Conservation (phyloP, 2,329 filamentous ascomycete genomes). For the Aspergillus floridensis region DNA sequence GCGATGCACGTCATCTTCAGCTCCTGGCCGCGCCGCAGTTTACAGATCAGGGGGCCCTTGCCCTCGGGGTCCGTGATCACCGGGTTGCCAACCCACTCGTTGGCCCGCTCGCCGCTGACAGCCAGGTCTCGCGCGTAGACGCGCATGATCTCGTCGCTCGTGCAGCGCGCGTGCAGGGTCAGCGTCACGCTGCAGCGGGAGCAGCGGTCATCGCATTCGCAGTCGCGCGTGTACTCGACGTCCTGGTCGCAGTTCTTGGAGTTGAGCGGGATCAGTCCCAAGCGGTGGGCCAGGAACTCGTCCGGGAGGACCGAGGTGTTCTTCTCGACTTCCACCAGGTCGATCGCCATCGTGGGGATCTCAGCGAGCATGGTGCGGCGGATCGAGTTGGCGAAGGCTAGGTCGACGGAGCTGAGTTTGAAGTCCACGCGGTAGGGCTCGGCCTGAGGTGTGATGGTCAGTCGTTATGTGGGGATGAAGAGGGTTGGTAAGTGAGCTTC, state of each 20-base stretch:
- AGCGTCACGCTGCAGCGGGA: slow-evolving; percentile 86
- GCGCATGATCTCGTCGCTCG: slow-evolving; percentile 81
- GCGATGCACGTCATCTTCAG: slow-evolving; percentile 87
- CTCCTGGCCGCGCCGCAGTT: slow-evolving; percentile 86
- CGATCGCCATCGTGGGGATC: slow-evolving; percentile 90
- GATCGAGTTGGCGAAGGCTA: slow-evolving; percentile 88
- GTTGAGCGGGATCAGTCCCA: slow-evolving; percentile 85
- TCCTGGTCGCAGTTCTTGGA: slow-evolving; percentile 77
- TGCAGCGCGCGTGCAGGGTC: slow-evolving; percentile 80
- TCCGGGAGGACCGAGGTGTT: slow-evolving; percentile 97
- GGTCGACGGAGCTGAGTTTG: slow-evolving; percentile 82
- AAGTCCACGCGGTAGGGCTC: slow-evolving; percentile 83
- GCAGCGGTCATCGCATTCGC: slow-evolving; percentile 94
- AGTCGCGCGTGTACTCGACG: slow-evolving; percentile 85
- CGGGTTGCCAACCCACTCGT: slow-evolving; percentile 73
- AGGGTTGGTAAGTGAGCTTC: not conserved
- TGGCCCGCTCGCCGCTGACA: slow-evolving; percentile 66
- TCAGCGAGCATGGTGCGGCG: slow-evolving; percentile 90
- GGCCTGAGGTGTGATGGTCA: slow-evolving; percentile 53
- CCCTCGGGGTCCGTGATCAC: slow-evolving; percentile 80
- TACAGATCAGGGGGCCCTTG: slow-evolving; percentile 81
- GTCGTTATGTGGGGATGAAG: not conserved
- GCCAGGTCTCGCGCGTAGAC: slow-evolving; percentile 89
- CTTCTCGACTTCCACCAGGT: slow-evolving; percentile 85
- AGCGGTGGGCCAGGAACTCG: slow-evolving; percentile 89